Evolutionary conservation across 116 monocot genomes (phyloP), one percentile per base, ranked within the genome.

Genomic region (Phalaenopsis hybrid): DNA sequence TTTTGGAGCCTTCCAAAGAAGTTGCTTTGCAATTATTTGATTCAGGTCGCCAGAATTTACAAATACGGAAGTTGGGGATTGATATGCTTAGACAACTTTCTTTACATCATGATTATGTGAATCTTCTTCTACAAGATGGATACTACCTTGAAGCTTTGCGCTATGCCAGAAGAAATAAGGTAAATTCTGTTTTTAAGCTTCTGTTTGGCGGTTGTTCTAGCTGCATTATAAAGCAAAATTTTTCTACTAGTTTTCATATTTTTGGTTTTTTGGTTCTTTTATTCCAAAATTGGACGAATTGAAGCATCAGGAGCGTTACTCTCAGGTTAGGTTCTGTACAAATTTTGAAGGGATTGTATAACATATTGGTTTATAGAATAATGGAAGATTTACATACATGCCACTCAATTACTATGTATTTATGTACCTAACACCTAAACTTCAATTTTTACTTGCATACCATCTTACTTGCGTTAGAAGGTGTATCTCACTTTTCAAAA

Each of bases 131-230:
- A 67, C 80, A 94, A 86, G 89, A 95, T 87, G 95, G 95, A 75
- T 89, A 90, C 84, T 92, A 95, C 65, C 88, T 99, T 37, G 92
- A 95, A 87, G 93, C 95, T 69, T 83, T 99, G 55, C 92, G 88
- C 25, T 99, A 92, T 85, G 95, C 95, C 23, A 89, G 89, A 84
- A 95, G 93, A 81, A 74, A 93, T 55, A 95, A 99, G 93, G 99
- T 92, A 82, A 77, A 50, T 0, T 77, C 2, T 50, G 2, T 51
- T 46, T 75, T 46, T 75, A 17, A n/a, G 0, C 21, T 75, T 44
- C 46, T 75, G 33, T 73, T 13, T 55, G 55, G 4, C 55, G 0
- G 21, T 46, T 5, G 21, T 72, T 31, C 37, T 34, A 72, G 11
- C 15, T 37, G 70, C 4, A 8, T 20, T 75, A 11, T 77, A 77